Conservation (phyloP, 2,329 filamentous ascomycete genomes). For the Orbilia ellipsospora region DNA sequence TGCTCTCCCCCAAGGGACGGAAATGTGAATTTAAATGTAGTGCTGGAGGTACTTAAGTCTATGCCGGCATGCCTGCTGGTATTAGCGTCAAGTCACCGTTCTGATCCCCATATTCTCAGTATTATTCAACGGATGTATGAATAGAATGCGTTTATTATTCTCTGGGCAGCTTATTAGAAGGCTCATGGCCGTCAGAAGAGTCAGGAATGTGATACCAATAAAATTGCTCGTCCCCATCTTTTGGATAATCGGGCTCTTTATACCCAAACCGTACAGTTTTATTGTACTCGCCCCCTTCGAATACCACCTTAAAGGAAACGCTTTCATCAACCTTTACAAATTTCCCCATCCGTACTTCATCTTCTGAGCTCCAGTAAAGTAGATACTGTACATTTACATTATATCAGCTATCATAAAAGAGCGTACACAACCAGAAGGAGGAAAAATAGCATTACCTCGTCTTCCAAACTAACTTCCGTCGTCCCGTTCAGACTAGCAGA, state of each 20-base stretch:
- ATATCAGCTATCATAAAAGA: too few species aligned
- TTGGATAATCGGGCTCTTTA: conserved; percentile 16
- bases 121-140: too few species aligned
- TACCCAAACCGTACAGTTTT: conserved; percentile 13
- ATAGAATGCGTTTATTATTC: too few species aligned
- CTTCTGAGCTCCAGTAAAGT: conserved; percentile 9
- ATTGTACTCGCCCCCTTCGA: not conserved
- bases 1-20: not conserved
- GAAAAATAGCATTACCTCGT: too few species aligned
- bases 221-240: conserved; percentile 1
- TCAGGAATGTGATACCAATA: not conserved
- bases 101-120: too few species aligned
- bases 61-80: too few species aligned
- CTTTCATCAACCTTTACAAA: conserved; percentile 17
- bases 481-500: conserved; percentile 13
- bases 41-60: too few species aligned
- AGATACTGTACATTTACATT: conserved; percentile 8
- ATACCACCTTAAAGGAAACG: conserved; percentile 7
- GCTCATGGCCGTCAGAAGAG: not conserved
- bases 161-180: too few species aligned
- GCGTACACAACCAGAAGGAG: too few species aligned
- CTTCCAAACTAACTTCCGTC: too few species aligned
- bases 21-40: conserved; percentile 2
- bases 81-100: too few species aligned
- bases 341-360: not conserved